Evolutionary conservation across 1,284 basidiomycete genomes (phyloP), one percentile per base, ranked within the genome.

Genomic region (Cutaneotrichosporon spelunceum): DNA sequence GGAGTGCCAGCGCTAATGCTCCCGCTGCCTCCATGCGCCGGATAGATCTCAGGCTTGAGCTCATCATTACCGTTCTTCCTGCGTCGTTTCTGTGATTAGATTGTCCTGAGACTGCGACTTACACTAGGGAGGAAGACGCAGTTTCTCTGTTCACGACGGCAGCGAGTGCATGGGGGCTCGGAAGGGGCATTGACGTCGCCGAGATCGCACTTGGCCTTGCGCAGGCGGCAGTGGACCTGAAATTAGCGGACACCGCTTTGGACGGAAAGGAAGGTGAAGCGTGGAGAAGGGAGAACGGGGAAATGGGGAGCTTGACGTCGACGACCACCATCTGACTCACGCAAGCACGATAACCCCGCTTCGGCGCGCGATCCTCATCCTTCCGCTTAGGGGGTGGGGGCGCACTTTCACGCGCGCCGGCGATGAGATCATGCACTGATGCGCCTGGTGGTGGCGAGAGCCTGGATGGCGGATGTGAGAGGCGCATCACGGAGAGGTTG

Each of bases 191-290:
- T 80, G 42, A 79, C 77, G 59, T 81, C 78, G 26, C 81, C 80
- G 10, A 82, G 69, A 60, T 82, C 81, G 63, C 81, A 81, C 64
- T 76, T 74, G 11, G 80, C 78, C 62, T 82, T 82, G 13, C 80
- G 69, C 52, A 78, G 63, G 3, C 78, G 70, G 60, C 78, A 79
- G 59, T 79, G 76, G 3, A 77, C 72, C 73, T 75, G 55, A 14
- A 19, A 53, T 62, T 45, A 54, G 57, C 48, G 39, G 47, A 14
- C 33, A 2, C n/a, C 13, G 39, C n/a, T 10, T 23, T 5, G 36
- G 11, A 39, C 11, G 34, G n/a, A 9, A 23, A 11, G n/a, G 26
- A 21, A 36, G 42, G 14, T 4, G 27, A 3, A 33, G 48, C 4
- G 16, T 29, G 48, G 44, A 8, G 48, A 26, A 7, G 16, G 27